Base-by-base conservation (phyloP, 2,329 filamentous ascomycete species). In the Pseudocercospora fuligena region DNA sequence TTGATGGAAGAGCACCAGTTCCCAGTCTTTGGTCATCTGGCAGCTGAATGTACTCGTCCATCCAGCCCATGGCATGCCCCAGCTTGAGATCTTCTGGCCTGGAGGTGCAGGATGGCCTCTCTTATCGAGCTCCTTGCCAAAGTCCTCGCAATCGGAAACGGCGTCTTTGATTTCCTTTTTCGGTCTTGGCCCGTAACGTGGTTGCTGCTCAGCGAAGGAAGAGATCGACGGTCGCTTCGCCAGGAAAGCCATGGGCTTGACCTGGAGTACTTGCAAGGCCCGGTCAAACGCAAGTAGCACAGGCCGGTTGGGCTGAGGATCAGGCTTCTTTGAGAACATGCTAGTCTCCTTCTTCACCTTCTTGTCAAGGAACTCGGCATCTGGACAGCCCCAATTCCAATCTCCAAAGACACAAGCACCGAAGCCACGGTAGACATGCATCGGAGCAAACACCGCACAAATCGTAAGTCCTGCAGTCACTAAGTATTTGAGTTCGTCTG, bases 381-480 rank as follows among this genome's bases (percentile, higher is more conserved):
- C 66, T 11, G 67, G 69, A 61, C 65, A 68, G 23, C 57, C 69
- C 69, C 69, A 69, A 23, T 71, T 61, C 67, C 67, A 71, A 19
- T 71, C 67, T 31, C 60, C 60, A 29, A 68, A 66, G 1, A 69
- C 65, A 23, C 65, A 64, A 25, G 69, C 67, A n/a, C 69, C 69
- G 27, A 67, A 71, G n/a, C 69, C 69, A 40, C 69, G 60, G 36
- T 69, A 71, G 7, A 71, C 62, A 29, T 67, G 69, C 63, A 71
- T 69, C 19, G 69, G 67, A 11, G 67, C 60, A 33, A 69, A 71
- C 5, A 65, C 64, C 14, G 67, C 67, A 29, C 67, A 71, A 14
- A 71, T 36, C 1, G 67, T 63, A 0, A 71, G 58, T 3, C 66
- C 70, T 16, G 66, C 63, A 19, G 66, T 70, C 16, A 56, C 43